phyloP scores from a whole-genome alignment of 805 yeast species.

The Barnettozyma pratensis region DNA sequence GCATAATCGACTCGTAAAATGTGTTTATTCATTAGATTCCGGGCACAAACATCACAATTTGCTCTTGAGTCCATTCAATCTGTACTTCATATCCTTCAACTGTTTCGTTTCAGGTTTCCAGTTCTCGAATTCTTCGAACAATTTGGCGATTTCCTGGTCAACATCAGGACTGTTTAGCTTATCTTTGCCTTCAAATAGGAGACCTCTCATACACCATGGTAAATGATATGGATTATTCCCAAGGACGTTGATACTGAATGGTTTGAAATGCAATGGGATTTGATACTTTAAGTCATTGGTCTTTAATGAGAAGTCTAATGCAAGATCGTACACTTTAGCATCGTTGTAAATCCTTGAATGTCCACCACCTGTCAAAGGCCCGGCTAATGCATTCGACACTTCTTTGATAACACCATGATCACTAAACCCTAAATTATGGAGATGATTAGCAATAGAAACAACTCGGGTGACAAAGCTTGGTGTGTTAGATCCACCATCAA shows the following conservation, averaged over 20 bases:
- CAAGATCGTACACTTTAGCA: constrained; percentile 76
- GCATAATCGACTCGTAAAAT: not conserved
- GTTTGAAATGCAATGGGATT: constrained; percentile 29
- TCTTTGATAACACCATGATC: constrained; percentile 88
- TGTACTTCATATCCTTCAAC: constrained; percentile 76
- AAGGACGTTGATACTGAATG: constrained; percentile 57
- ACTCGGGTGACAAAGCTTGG: constrained; percentile 76
- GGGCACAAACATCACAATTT: constrained; percentile 13
- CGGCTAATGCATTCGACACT: constrained; percentile 73
- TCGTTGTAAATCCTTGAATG: constrained; percentile 89
- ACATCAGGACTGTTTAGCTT: constrained; percentile 35
- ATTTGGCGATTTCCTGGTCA: constrained; percentile 49
- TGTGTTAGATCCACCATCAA: constrained; percentile 75
- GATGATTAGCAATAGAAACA: constrained; percentile 64
- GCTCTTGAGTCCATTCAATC: constrained; percentile 52
- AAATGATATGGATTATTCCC: constrained; percentile 79
- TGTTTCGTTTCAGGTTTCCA: constrained; percentile 89
- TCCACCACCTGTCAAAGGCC: constrained; percentile 92
- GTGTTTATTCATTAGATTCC: not conserved
- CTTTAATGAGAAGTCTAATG: constrained; percentile 67
- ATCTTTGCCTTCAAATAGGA: constrained; percentile 59
- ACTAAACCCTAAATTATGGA: constrained; percentile 70
- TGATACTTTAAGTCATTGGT: constrained; percentile 55
- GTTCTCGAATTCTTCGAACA: constrained; percentile 66
- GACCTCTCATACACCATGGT: constrained; percentile 91